Base-by-base conservation (phyloP, 148 eudicot species). In the Camellia japonica region DNA sequence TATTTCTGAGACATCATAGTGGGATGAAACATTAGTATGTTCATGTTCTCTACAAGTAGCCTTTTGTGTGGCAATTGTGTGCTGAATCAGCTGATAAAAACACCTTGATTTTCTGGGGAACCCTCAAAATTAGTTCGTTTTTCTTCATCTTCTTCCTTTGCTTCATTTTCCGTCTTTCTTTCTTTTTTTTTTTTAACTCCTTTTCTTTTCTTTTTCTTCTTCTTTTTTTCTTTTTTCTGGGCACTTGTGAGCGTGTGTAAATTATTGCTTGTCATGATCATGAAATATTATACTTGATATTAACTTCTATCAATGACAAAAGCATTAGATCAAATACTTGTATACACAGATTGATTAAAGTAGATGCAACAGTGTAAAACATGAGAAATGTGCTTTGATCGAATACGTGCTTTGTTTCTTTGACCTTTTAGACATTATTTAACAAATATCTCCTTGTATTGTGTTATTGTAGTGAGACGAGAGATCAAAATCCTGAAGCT, bases 401-500 rank as follows among this genome's bases (percentile, higher is more conserved):
- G 12, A 11, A 11, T 15, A 5, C 20, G 14, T 30, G 38, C 38
- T 30, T 30, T 16, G 62, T 59, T 10, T 59, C 4, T n/a, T 63
- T 19, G 67, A 19, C 38, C 67, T 63, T 63, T n/a, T 4, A 18
- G 13, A 6, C 38, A 63, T 18, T 6, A n/a, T 63, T 20, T 5
- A 20, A 6, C 38, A 20, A 16, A 63, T 16, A 14, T 61, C 5
- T 3, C 52, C 67, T 63, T 19, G n/a, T 63, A 19, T 3, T 3
- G 7, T 20, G 7, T 20, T 81, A 75, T 68, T 87, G 89, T 80
- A 92, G 97, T 90, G 66, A 89, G 92, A 84, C 87, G 94, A 74
- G 97, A 90, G 84, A 92, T 90, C 38, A 92, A 90, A 82, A 92
- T 90, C 63, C 84, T 90, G 81, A 86, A 94, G 59, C 78, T 92